Percentiles rank a stretch among this genome's conserved stretches.
Conservation (phyloP, 106 monocot species). For the Alisma plantagoaquatica region DNA sequence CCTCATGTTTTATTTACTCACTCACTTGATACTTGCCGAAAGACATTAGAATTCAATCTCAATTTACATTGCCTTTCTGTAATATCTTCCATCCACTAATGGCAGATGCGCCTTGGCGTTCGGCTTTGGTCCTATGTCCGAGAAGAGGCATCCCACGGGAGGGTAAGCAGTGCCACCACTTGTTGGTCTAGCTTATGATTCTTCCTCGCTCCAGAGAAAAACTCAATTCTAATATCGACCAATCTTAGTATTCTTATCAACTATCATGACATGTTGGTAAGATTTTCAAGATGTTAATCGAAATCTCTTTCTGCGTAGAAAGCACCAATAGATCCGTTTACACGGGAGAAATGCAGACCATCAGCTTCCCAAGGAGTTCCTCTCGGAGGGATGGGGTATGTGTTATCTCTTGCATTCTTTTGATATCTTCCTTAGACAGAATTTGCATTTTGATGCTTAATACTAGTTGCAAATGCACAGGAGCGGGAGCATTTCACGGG, state of each 20-base stretch:
- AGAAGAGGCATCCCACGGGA: slow-evolving; percentile 97
- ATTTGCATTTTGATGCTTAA: too few species aligned
- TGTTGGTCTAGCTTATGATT: too few species aligned
- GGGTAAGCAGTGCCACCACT: slow-evolving; percentile 37
- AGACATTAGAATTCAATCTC: not conserved
- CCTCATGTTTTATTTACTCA: not conserved
- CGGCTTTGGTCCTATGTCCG: slow-evolving; percentile 99
- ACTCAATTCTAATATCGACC: too few species aligned
- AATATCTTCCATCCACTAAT: not conserved
- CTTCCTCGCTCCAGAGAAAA: too few species aligned
- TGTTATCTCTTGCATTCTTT: not conserved
- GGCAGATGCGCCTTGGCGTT: slow-evolving; percentile 78
- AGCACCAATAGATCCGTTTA: slow-evolving; percentile 99
- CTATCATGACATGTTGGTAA: not conserved
- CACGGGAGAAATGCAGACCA: slow-evolving; percentile 69
- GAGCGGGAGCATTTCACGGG: slow-evolving; percentile 98
- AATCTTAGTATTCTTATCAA: not conserved
- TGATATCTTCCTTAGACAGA: not conserved
- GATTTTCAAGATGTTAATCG: not conserved
- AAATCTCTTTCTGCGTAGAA: slow-evolving; percentile 33
- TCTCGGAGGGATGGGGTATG: slow-evolving; percentile 98
- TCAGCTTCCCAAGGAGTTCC: slow-evolving; percentile 99
- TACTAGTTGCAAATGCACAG: slow-evolving; percentile 20
- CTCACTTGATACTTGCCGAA: not conserved
- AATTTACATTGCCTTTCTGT: not conserved